phyloP scores from a whole-genome alignment of 352 stramenopile genomes.

The Plasmopara viticola region DNA sequence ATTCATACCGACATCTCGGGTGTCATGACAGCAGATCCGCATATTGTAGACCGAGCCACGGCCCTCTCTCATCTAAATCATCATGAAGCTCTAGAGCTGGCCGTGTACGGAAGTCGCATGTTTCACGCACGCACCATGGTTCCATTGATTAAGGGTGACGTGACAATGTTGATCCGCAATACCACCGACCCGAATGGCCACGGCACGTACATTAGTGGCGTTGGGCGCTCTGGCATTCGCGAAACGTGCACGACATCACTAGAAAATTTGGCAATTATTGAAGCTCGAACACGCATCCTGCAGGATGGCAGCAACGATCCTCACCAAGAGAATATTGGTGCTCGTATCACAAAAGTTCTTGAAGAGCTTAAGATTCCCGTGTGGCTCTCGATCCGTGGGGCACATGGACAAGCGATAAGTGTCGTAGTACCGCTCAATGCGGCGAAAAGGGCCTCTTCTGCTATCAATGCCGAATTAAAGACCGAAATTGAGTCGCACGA shows the following conservation, averaged over 20 bases:
- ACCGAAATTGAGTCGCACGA: constrained; percentile 60
- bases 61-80: constrained; percentile 73
- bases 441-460: constrained; percentile 28
- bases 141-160: constrained; percentile 67
- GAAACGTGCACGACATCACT: constrained; percentile 81
- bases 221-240: constrained; percentile 42
- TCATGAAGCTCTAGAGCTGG: constrained; percentile 73
- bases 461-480: constrained; percentile 52
- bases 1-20: constrained; percentile 84
- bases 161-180: constrained; percentile 83
- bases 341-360: constrained; percentile 64
- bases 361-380: constrained; percentile 59
- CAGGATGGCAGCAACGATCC: constrained; percentile 50
- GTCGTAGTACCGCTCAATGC: constrained; percentile 52
- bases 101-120: constrained; percentile 79
- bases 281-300: constrained; percentile 72
- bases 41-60: constrained; percentile 66
- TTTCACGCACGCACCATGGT: constrained; percentile 85
- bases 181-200: constrained; percentile 75
- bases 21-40: constrained; percentile 77
- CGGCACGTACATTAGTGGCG: constrained; percentile 74
- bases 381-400: constrained; percentile 75
- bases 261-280: constrained; percentile 74
- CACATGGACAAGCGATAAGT: constrained; percentile 75
- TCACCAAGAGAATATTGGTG: constrained; percentile 60